Base-by-base conservation (phyloP, 345 rosid species). In the Citrus cavaleriei region DNA sequence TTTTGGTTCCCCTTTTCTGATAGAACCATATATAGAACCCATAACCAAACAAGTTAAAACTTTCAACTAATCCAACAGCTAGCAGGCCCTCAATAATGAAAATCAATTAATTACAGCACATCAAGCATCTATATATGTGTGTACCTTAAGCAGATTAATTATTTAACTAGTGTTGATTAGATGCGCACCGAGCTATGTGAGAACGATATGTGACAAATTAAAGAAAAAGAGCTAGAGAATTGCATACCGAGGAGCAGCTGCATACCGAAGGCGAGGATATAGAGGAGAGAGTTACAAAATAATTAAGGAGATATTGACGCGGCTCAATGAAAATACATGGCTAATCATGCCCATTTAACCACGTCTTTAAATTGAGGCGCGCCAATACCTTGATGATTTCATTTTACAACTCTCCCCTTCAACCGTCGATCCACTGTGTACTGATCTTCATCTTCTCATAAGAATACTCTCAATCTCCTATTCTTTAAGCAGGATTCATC, bases 241-340 rank as follows among this genome's bases (percentile, higher is more conserved):
- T 38, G 59, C 73, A 21, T 79, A 79, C 77, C 81, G 22, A 37
- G 58, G 62, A 63, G 9, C 51, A 46, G 16, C 51, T 46, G 51
- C 51, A 46, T 46, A 46, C 16, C 25, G 18, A 10, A 75, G 28
- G 3, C 21, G 2, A 7, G 42, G 58, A 27, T 2, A 19, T 46
- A 14, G 49, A 51, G 64, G 76, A 63, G 65, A 70, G 75, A 54
- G 81, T 24, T 38, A 27, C 18, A 57, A 68, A 65, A 4, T 18
- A 54, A 54, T 13, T 46, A 3, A 68, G 80, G 84, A 86, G 89
- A 84, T 86, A 86, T 86, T 86, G 89, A 80, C 87, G 89, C 89
- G 87, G 87, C 89, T 86, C 89, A 86, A 84, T 80, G 87, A 77
- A 86, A 82, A 73, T 46, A 78, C 76, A 63, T 78, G 74, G 81